phyloP scores from a whole-genome alignment of 805 yeast species.

The Saturnispora ahearnii region DNA sequence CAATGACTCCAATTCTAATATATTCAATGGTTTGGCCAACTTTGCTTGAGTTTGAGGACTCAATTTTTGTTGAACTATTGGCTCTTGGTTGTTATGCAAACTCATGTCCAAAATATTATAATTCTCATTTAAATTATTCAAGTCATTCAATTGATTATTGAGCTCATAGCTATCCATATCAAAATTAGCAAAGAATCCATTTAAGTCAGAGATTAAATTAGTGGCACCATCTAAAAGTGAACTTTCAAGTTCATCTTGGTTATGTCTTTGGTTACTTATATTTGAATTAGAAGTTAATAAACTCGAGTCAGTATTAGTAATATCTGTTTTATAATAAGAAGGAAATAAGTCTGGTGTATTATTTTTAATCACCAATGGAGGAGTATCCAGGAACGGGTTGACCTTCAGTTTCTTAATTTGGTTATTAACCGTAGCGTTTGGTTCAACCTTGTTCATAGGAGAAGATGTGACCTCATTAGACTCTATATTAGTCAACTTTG shows the following conservation, averaged over 20 bases:
- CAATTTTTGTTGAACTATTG: not conserved
- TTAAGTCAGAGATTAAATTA: slow-evolving; percentile 28
- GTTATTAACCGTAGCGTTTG: not conserved
- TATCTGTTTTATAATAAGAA: not conserved
- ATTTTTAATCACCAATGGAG: slow-evolving; percentile 21
- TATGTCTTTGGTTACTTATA: not conserved
- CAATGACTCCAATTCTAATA: too few relatives aligned
- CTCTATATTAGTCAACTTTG: not conserved
- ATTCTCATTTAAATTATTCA: not conserved
- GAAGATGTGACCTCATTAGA: not conserved
- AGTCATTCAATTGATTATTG: not conserved
- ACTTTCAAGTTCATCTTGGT: slow-evolving; percentile 22
- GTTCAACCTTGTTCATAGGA: not conserved
- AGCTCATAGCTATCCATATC: slow-evolving; percentile 18
- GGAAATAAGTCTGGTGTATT: slow-evolving; percentile 9
- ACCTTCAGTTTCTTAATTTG: not conserved
- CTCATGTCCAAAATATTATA: not conserved
- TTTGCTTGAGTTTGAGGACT: too few relatives aligned
- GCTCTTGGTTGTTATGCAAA: not conserved
- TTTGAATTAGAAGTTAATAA: not conserved
- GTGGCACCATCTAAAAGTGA: slow-evolving; percentile 29
- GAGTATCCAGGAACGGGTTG: slow-evolving; percentile 12
- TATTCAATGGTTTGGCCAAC: too few relatives aligned
- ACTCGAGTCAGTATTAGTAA: not conserved
- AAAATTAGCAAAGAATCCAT: slow-evolving; percentile 27